Evolutionary conservation across 208 protist species (phyloP).

Genomic region (Trypanosoma conorhini): DNA sequence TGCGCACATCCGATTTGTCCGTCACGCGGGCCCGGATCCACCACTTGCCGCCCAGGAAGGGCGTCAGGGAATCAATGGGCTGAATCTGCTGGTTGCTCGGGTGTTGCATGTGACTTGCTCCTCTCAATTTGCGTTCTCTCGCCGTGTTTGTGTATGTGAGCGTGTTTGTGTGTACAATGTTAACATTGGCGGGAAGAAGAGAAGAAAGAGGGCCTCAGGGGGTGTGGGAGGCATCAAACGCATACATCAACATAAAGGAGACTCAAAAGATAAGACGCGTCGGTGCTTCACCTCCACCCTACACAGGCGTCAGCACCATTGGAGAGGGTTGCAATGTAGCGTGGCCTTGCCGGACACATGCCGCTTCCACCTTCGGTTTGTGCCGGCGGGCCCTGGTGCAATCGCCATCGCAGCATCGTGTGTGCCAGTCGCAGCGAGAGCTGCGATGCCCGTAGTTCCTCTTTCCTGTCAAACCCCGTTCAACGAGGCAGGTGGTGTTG

Average conservation of each 20-base stretch:
- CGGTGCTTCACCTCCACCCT: too few relatives aligned
- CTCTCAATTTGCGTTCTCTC: background rate
- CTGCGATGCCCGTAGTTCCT: too few relatives aligned
- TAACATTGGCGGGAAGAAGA: background rate
- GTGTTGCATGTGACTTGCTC: slow-evolving; percentile 49
- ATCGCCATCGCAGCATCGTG: too few relatives aligned
- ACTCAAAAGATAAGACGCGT: too few relatives aligned
- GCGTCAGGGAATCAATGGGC: slow-evolving; percentile 92
- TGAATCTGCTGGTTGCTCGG: slow-evolving; percentile 82
- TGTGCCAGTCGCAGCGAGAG: too few relatives aligned
- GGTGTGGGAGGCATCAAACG: background rate
- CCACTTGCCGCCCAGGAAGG: slow-evolving; percentile 88
- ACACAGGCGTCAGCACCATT: too few relatives aligned
- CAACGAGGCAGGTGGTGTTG: too few relatives aligned
- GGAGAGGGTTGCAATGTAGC: too few relatives aligned
- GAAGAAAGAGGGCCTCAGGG: background rate
- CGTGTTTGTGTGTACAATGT: slow-evolving; percentile 1
- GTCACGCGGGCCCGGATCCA: slow-evolving; percentile 90
- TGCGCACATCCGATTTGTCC: slow-evolving; percentile 91
- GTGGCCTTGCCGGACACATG: too few relatives aligned
- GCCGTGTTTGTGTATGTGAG: slow-evolving; percentile 2
- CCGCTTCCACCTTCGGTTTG: too few relatives aligned
- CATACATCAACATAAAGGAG: background rate
- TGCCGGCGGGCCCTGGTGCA: too few relatives aligned
- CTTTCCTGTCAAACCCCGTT: too few relatives aligned